Evolutionary conservation across 1,284 basidiomycete genomes (phyloP), one percentile per base, ranked within the genome.

Genomic region (Rhodotorula sp.): DNA sequence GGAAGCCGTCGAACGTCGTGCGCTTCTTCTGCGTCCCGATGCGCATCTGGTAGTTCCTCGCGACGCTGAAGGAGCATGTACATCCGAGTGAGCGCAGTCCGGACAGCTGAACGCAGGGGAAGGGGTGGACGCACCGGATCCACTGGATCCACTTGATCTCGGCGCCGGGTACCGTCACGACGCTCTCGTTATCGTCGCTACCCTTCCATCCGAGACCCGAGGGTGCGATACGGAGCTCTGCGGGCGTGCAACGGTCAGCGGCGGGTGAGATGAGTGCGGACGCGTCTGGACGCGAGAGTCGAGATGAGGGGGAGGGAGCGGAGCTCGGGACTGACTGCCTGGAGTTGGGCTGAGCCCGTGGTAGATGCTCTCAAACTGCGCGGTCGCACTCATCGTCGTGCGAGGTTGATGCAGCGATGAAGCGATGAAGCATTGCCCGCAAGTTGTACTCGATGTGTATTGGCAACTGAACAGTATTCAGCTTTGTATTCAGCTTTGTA

Each of bases 171-270:
- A 94, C 86, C 6, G 90, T 88, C 16, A 85, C 84, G 57, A 88
- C 85, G 5, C 82, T 80, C 56, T 78, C 77, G 63, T 79, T 80
- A 56, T 80, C 78, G 67, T 87, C 86, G 30, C 60, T 86, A 87
- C 77, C 89, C 79, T 86, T 95, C 94, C 94, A 97, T 10, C 92
- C 94, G 81, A 97, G 89, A 61, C 94, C 94, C 76, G 88, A 90
- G 34, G 85, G 78, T 28, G 92, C 92, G 76, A 97, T 86, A 76
- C 94, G 90, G 65, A 97, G 86, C 82, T 94, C 93, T 95, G 79
- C 24, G 55, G 0, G 22, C 11, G 28, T 11, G 37, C 30, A 34
- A 30, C 1, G 28, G 59, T 20, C 26, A 16, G 30, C n/a, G 51
- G 24, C 16, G 22, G 51, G 10, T 28, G 28, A 34, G 47, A 64